A percentile compares a stretch with the other conserved stretches of the same genome.
phyloP scores from a whole-genome alignment of 495 filamentous ascomycete species.

The Letharia lupina region DNA sequence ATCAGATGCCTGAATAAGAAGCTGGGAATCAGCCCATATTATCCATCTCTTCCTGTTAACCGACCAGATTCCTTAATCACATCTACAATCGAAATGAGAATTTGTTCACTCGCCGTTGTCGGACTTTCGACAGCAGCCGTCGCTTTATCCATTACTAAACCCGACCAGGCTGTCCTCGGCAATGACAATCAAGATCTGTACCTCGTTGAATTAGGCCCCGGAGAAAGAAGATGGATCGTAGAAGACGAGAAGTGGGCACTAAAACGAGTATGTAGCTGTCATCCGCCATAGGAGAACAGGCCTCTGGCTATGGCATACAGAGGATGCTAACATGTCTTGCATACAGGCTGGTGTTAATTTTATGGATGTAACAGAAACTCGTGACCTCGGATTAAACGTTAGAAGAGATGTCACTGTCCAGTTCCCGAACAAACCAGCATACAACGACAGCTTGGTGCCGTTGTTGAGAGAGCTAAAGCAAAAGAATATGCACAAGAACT shows the following conservation, averaged over 20 bases:
- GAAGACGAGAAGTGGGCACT: constrained; percentile 94
- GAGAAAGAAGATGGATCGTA: constrained; percentile 73
- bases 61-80: neutral
- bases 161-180: constrained; percentile 18
- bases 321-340: neutral
- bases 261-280: constrained; percentile 54
- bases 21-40: neutral
- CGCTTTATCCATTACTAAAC: constrained; percentile 3
- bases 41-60: neutral
- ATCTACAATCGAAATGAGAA: constrained; percentile 13
- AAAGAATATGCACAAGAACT: constrained; percentile 65
- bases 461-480: constrained; percentile 63
- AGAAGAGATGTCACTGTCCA: constrained; percentile 36
- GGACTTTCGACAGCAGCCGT: constrained; percentile 8
- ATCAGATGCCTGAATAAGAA: neutral
- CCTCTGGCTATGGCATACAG: neutral
- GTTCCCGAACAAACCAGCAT: constrained; percentile 60
- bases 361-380: constrained; percentile 82
- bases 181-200: constrained; percentile 41
- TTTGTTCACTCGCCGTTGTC: neutral
- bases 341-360: constrained; percentile 73
- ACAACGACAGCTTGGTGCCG: constrained; percentile 57
- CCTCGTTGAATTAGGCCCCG: constrained; percentile 82
- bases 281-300: neutral
- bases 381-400: constrained; percentile 24